Evolutionary conservation across 345 rosid species (phyloP).

Genomic region (Aquilaria yunnanensis): DNA sequence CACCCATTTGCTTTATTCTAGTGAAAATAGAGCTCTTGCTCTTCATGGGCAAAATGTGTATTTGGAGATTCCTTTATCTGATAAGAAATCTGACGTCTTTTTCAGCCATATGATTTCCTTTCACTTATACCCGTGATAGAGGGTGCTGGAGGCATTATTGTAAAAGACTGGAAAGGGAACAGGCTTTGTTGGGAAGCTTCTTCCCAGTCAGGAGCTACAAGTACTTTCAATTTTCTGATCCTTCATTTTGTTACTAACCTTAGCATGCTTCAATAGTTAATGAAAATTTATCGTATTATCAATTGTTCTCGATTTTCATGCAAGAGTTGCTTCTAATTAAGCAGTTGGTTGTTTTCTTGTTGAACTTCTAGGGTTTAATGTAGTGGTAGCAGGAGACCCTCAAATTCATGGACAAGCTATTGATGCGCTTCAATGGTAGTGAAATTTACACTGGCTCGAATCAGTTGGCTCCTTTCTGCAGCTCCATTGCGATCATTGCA

Average conservation of each 20-base stretch:
- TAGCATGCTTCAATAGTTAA: no score
- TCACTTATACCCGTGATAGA: constrained; percentile 86
- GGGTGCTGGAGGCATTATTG: constrained; percentile 72
- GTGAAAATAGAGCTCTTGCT: no score
- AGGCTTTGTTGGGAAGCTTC: constrained; percentile 75
- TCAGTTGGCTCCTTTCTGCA: no score
- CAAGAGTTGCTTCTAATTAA: no score
- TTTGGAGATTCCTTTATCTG: not conserved
- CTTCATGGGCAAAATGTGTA: no score
- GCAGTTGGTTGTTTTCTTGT: no score
- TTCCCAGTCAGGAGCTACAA: constrained; percentile 43
- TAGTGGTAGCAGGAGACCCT: constrained; percentile 80
- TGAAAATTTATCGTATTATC: no score
- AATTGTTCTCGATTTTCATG: no score
- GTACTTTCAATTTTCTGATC: constrained; percentile 24
- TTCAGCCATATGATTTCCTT: constrained; percentile 88
- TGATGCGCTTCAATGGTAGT: constrained; percentile 29
- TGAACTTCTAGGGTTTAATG: constrained; percentile 51
- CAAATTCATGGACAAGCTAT: constrained; percentile 53
- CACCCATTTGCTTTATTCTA: no score
- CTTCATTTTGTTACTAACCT: no score
- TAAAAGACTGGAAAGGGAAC: constrained; percentile 81
- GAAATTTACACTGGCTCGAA: no score
- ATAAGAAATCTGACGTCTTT: not conserved
- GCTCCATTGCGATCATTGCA: no score